phyloP scores from a whole-genome alignment of 176 grass and related monocot genomes.

The Musa schizocarpa region DNA sequence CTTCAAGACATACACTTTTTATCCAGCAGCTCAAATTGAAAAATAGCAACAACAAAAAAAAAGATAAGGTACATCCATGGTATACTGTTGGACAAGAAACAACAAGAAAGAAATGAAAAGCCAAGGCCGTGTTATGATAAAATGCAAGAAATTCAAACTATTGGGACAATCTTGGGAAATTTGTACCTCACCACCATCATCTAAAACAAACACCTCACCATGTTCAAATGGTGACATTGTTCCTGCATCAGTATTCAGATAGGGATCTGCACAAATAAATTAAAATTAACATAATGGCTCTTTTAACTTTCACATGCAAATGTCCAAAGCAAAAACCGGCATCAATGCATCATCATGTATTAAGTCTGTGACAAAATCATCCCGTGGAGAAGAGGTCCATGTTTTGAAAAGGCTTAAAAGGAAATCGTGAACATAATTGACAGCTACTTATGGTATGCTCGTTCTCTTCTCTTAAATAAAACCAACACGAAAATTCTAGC shows the following conservation, averaged over 20 bases:
- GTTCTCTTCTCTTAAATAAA: background rate
- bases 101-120: background rate
- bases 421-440: background rate
- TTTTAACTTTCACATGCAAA: background rate
- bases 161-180: background rate
- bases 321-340: background rate
- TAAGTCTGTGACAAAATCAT: background rate
- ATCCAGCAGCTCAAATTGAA: background rate
- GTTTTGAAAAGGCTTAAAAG: background rate
- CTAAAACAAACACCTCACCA: constrained; percentile 14
- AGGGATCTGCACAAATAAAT: constrained; percentile 5
- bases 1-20: background rate
- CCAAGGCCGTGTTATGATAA: background rate
- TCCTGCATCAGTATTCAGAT: constrained; percentile 17
- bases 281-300: background rate
- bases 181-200: constrained; percentile 16
- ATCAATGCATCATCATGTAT: background rate
- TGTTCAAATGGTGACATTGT: constrained; percentile 18
- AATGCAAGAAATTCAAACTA: background rate
- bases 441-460: background rate
- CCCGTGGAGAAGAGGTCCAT: background rate
- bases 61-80: background rate
- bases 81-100: background rate
- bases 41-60: background rate
- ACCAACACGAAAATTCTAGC: background rate